Evolutionary conservation across 345 rosid genomes (phyloP), one percentile per base, ranked within the genome.

Genomic region (Ailanthus altissimus): DNA sequence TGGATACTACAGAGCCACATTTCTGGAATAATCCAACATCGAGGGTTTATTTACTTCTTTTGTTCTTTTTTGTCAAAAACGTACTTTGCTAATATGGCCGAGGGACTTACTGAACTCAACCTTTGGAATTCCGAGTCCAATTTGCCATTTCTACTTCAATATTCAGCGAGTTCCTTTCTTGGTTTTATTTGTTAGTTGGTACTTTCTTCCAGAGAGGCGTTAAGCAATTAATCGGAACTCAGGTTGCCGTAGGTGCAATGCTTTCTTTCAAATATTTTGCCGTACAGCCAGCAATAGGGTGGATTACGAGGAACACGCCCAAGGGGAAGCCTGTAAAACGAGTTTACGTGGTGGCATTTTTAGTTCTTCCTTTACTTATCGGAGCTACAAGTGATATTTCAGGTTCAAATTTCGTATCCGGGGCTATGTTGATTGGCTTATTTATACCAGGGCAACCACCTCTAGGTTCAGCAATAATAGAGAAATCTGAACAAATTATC

Each of bases 401-500:
- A n/a, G n/a, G n/a, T n/a, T n/a, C n/a, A n/a, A n/a, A n/a, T n/a
- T n/a, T n/a, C n/a, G n/a, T n/a, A n/a, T n/a, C 57, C 0, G 88
- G 88, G 10, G 71, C 66, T 42, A 5, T 83, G 0, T 5, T 79
- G 0, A 32, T 79, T 13, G 86, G 89, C 0, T 9, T 83, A 1
- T 36, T 75, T 5, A 38, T 86, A n/a, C 88, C 85, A 0, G 56
- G 89, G 88, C 21, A n/a, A n/a, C 84, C 81, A 0, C 83, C 85
- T 0, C n/a, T 84, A 5, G 84, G 87, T 23, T 28, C 83, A 9
- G 53, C 83, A 9, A 1, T 86, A 3, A 67, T 69, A 0, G 83
- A 82, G 11, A 82, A 57, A 79, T 43, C 56, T 2, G 87, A 86
- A n/a, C 32, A 71, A 7, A 0, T 82, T 5, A 50, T 80, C 57